These are phyloP conservation scores for Penicillium digitatum DNA, from an alignment of 2,329 filamentous ascomycete species.

Conservation along the genomic window DNA sequence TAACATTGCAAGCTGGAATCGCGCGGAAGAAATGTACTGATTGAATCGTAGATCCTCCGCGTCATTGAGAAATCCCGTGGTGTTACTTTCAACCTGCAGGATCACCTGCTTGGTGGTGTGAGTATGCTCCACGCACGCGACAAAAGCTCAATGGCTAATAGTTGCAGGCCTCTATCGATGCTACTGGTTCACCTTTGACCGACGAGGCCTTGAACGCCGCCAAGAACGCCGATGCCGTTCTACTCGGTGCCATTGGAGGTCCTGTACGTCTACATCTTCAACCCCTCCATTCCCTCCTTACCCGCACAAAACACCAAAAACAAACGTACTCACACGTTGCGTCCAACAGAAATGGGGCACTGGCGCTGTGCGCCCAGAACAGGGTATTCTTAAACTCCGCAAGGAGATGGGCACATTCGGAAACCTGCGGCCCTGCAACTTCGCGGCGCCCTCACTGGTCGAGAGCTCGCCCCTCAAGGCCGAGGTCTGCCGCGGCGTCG, in stretches of 20 bases:
- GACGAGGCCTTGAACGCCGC: constrained; percentile 77
- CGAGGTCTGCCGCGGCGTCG: constrained; percentile 75
- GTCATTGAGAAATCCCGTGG: constrained; percentile 69
- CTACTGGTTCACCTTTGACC: constrained; percentile 71
- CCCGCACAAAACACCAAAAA: not conserved
- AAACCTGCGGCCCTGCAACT: constrained; percentile 94
- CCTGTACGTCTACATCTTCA: constrained; percentile 53
- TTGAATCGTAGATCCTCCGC: constrained; percentile 62
- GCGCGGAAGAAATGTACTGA: constrained; percentile 1
- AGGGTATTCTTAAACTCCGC: constrained; percentile 84
- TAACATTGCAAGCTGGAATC: constrained; percentile 37
- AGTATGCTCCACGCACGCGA: constrained; percentile 40
- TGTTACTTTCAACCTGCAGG: constrained; percentile 81
- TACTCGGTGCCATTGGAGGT: constrained; percentile 92
- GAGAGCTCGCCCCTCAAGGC: constrained; percentile 83
- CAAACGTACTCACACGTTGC: constrained; percentile 1
- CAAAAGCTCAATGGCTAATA: constrained; percentile 3
- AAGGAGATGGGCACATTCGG: constrained; percentile 93
- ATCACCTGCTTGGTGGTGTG: constrained; percentile 89
- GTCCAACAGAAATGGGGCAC: constrained; percentile 75
- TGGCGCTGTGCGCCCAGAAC: constrained; percentile 80
- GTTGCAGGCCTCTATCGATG: constrained; percentile 78
- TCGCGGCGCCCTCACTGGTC: constrained; percentile 81
- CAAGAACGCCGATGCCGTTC: constrained; percentile 80
- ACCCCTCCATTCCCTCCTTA: not conserved